Evolutionary conservation across 73 alveolate species (phyloP), one percentile per base, ranked within the genome.

Genomic region (Breviolum minutum): DNA sequence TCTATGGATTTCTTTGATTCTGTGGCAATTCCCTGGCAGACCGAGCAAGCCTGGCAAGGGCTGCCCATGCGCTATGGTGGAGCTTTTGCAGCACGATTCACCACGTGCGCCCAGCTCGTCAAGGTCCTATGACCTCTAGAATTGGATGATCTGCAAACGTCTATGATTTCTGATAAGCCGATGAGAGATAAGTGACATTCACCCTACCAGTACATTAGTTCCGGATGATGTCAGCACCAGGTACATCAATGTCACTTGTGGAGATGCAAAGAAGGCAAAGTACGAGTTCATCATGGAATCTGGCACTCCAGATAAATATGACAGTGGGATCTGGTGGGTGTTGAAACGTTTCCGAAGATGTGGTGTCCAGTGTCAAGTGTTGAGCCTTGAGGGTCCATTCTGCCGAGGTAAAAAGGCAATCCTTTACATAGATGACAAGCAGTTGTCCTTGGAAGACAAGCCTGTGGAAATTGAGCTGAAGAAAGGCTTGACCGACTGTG

Each of bases 391-490:
- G 26, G 27, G 14, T 54, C 92, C 80, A 24, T 62, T 66, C 61
- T 29, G 54, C 54, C 29, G 30, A 92, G 99, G 99, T 63, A 32
- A 19, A 77, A 77, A 66, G 70, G 99, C 83, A 8, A 63, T 77
- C 73, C 94, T 94, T 63, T 94, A 94, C 85, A 80, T 94, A 64
- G 86, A 94, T 76, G 99, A 94, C 94, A 80, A 77, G 85, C 94
- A 80, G 94, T 69, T 80, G 71, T 63, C 94, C 9, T n/a, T 64
- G 30, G 99, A 94, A 70, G 99, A 94, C 80, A 94, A 94, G 86
- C 94, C 99, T 29, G 94, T 81, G 61, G 99, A 94, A 84, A 80
- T 94, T 63, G 99, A 94, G 73, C 94, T 94, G 99, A 94, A 94
- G 94, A 94, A 64, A 66, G 99, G 99, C 94, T 22, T 54, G 81